Evolutionary conservation across 805 yeast genomes (phyloP).

Genomic region (Pichia membranifaciens): DNA sequence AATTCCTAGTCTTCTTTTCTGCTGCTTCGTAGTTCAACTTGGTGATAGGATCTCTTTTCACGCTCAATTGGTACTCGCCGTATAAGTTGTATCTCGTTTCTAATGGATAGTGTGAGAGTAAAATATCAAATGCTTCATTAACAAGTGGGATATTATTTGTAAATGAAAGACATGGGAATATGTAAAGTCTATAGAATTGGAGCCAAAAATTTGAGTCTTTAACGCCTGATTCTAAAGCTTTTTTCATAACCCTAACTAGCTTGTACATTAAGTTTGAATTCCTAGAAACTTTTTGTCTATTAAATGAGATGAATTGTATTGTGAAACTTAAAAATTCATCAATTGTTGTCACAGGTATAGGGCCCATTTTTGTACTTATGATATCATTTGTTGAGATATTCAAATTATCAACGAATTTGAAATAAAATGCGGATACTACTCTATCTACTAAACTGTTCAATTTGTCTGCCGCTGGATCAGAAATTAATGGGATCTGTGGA

Average conservation of each 20-base stretch:
- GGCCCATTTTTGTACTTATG: too few species aligned
- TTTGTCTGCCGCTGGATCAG: constrained; percentile 41
- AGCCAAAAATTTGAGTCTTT: constrained; percentile 41
- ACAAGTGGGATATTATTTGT: constrained; percentile 54
- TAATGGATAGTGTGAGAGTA: constrained; percentile 44
- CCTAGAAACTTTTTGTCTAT: constrained; percentile 50
- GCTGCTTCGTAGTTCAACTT: constrained; percentile 59
- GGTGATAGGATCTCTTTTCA: constrained; percentile 49
- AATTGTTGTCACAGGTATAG: constrained; percentile 35
- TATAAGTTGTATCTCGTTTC: constrained; percentile 70
- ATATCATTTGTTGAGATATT: constrained; percentile 8
- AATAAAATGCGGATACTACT: constrained; percentile 45
- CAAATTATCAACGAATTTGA: constrained; percentile 15
- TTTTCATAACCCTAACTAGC: constrained; percentile 53
- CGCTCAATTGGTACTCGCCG: constrained; percentile 63
- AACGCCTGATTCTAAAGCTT: not conserved
- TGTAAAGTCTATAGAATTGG: constrained; percentile 54
- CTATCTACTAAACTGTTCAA: constrained; percentile 45
- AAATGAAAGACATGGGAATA: constrained; percentile 57
- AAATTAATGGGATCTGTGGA: constrained; percentile 56
- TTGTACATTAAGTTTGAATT: constrained; percentile 46
- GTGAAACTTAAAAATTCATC: constrained; percentile 38
- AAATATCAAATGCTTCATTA: constrained; percentile 51
- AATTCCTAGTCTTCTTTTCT: constrained; percentile 72
- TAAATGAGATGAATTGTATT: constrained; percentile 42